Percentiles rank a stretch among this genome's conserved stretches.
Conservation (phyloP, 2,329 filamentous ascomycete species). For the Emydomyces testavorans region DNA sequence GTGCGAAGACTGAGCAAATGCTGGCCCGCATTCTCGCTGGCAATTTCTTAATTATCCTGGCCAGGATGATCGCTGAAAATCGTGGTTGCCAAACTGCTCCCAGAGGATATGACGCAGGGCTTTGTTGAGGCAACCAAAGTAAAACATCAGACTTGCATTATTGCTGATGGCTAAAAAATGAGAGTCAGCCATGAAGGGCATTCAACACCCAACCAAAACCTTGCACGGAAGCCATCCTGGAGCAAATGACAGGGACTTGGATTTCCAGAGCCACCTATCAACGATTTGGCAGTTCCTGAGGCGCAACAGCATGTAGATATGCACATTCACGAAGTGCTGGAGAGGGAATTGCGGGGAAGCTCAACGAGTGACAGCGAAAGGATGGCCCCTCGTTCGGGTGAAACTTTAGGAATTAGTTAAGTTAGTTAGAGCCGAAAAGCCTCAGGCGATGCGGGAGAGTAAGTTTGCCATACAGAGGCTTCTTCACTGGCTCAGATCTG, state of each 20-base stretch:
- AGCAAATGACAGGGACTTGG: background rate
- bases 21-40: background rate
- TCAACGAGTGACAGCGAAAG: too few species aligned
- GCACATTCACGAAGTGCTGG: background rate
- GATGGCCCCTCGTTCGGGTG: too few species aligned
- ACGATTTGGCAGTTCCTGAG: background rate
- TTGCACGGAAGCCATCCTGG: background rate
- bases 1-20: background rate
- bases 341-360: background rate
- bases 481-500: too few species aligned
- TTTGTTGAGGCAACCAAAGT: background rate
- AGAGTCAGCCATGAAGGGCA: too few species aligned
- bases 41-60: too few species aligned
- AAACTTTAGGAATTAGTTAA: too few species aligned
- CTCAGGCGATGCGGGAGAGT: too few species aligned
- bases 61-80: background rate
- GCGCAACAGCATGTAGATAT: background rate
- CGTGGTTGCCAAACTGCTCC: background rate
- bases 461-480: too few species aligned
- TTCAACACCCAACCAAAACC: background rate
- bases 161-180: too few species aligned
- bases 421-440: too few species aligned
- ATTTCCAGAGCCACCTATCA: constrained; percentile 1
- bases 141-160: too few species aligned
- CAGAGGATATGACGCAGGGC: background rate